A percentile compares a stretch with the other conserved stretches of the same genome.
These are phyloP conservation scores for Sarcodon aspratus DNA, from an alignment of 768 basidiomycete species.

Conservation along the genomic window DNA sequence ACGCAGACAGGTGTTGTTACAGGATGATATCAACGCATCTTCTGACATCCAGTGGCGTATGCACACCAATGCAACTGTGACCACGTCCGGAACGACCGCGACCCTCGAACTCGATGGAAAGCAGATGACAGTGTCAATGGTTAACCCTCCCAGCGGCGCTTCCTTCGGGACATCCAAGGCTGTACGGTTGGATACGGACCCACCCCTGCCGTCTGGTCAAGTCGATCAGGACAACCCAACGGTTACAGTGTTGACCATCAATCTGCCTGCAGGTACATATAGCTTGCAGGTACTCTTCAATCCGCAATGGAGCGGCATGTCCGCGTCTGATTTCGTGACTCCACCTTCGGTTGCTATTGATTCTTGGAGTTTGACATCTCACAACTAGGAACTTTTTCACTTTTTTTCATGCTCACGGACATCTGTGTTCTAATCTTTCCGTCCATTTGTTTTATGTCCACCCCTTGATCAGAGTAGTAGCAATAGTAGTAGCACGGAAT, in stretches of 20 bases:
- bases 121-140: conserved; percentile 36
- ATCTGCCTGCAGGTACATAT: conserved; percentile 54
- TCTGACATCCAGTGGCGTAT: conserved; percentile 74
- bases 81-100: conserved; percentile 48
- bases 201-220: conserved; percentile 42
- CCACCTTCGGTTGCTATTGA: conserved; percentile 62
- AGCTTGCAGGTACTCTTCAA: conserved; percentile 81
- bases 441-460: not conserved
- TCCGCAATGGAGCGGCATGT: conserved; percentile 82
- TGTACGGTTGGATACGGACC: conserved; percentile 46
- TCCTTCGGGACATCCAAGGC: conserved; percentile 46
- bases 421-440: not conserved
- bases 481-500: no score
- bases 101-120: conserved; percentile 64
- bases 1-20: conserved; percentile 81
- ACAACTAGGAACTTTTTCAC: conserved; percentile 28
- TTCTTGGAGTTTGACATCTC: conserved; percentile 72
- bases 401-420: not conserved
- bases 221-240: conserved; percentile 67
- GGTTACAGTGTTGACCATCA: conserved; percentile 72
- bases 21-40: conserved; percentile 74
- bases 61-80: conserved; percentile 89
- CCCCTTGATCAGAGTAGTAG: no score
- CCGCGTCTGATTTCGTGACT: conserved; percentile 47
- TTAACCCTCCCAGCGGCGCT: conserved; percentile 58